Evolutionary conservation across 2,329 filamentous ascomycete genomes (phyloP), one percentile per base, ranked within the genome.

Genomic region (Thermoascus crustaceus): DNA sequence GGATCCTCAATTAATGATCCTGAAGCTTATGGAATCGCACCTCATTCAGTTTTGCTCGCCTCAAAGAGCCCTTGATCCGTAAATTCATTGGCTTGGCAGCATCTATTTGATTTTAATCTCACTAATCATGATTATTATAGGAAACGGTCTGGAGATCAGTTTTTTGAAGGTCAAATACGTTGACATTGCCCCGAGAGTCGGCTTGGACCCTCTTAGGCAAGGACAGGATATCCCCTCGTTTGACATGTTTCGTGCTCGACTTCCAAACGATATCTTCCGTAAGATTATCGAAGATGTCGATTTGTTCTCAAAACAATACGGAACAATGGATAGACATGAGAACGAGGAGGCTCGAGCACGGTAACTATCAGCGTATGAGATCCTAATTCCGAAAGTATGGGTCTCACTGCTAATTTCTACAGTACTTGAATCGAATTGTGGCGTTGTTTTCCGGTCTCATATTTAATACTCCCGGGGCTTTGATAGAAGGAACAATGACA

Each of bases 51-150:
- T 29, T 29, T 11, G 8, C 8, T 14, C 13, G 13, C 13, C 26
- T 29, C 13, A 14, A 10, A 14, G 26, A 29, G 26, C 13, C 13
- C 8, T 14, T 29, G 13, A 9, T 10, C 8, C 26, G 26, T 29
- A 29, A 29, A 11, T 13, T 29, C 8, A 29, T 14, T 14, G 8
- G 13, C 8, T 14, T 29, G 13, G 26, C 13, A 9, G 8, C 26
- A 14, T 29, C 26, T 29, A 29, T 29, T 29, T 29, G 13, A 29
- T 14, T 29, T 29, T 9, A 29, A 29, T 29, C 7, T 29, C 26
- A 29, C n/a, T n/a, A n/a, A n/a, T n/a, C n/a, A n/a, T n/a, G n/a
- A n/a, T n/a, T n/a, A n/a, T n/a, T 29, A 29, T 29, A 29, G 26
- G 26, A 10, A 29, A 29, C 26, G 8, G 26, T 29, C 26, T 29